Evolutionary conservation across 495 filamentous ascomycete genomes (phyloP).

Genomic region (Neurospora sp.): DNA sequence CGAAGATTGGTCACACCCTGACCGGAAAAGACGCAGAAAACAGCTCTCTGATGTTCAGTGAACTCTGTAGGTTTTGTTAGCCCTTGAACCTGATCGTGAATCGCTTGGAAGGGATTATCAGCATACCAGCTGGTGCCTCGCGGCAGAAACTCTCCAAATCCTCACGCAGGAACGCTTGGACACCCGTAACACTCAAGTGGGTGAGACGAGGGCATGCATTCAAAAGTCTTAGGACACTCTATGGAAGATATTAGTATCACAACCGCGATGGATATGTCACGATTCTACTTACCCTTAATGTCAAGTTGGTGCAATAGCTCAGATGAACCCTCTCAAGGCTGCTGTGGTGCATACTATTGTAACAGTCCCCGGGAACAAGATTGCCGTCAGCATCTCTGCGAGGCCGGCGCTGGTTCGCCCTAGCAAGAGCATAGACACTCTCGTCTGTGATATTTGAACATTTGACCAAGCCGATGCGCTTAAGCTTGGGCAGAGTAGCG

Average conservation of each 20-base stretch:
- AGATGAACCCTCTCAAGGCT: slow-evolving; percentile 84
- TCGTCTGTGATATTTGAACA: slow-evolving; percentile 79
- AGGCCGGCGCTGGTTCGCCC: slow-evolving; percentile 39
- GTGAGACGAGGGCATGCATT: slow-evolving; percentile 88
- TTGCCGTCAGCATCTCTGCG: slow-evolving; percentile 39
- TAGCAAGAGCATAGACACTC: slow-evolving; percentile 76
- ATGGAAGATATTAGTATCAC: slow-evolving; percentile 6
- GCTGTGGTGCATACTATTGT: slow-evolving; percentile 39
- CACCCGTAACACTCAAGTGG: slow-evolving; percentile 92
- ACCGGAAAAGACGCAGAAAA: slow-evolving; percentile 97
- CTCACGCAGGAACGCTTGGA: slow-evolving; percentile 65
- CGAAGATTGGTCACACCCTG: slow-evolving; percentile 71
- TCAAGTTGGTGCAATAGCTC: slow-evolving; percentile 84
- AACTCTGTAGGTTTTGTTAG: slow-evolving; percentile 57
- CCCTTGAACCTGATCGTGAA: neutral
- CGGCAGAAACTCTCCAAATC: slow-evolving; percentile 78
- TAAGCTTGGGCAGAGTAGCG: slow-evolving; percentile 80
- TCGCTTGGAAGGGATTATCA: neutral
- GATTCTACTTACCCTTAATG: slow-evolving; percentile 53
- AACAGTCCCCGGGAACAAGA: slow-evolving; percentile 25
- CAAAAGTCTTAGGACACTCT: slow-evolving; percentile 86
- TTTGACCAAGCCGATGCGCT: slow-evolving; percentile 91
- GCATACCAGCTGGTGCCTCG: slow-evolving; percentile 63
- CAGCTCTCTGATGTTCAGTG: slow-evolving; percentile 84
- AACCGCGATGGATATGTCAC: slow-evolving; percentile 1